Conservation (phyloP, 805 yeast genomes). For the Ogataea neopini region DNA sequence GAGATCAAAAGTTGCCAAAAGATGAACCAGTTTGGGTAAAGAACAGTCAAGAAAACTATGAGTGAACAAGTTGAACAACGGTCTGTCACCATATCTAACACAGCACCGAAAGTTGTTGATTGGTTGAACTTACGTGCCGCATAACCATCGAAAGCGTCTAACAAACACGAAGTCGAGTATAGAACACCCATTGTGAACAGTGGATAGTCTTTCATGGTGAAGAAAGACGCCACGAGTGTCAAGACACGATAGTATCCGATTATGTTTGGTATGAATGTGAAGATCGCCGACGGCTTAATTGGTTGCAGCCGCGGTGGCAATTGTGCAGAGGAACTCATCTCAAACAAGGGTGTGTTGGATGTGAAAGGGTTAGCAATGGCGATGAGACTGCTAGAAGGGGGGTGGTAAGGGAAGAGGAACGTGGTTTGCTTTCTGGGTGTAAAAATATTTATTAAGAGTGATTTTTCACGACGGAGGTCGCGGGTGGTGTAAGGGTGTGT, state of each 20-base stretch:
- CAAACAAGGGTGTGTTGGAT: background rate
- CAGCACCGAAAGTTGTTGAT: constrained; percentile 92
- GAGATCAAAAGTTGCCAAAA: constrained; percentile 84
- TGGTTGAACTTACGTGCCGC: constrained; percentile 91
- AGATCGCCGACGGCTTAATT: constrained; percentile 43
- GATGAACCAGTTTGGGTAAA: constrained; percentile 70
- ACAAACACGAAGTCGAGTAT: constrained; percentile 83
- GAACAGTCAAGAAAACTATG: constrained; percentile 78
- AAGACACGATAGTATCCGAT: constrained; percentile 87
- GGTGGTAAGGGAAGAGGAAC: background rate
- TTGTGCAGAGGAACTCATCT: constrained; percentile 1
- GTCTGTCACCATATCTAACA: constrained; percentile 98
- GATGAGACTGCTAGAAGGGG: background rate
- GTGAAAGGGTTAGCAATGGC: background rate
- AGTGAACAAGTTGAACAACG: constrained; percentile 95
- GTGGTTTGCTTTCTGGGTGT: too few species aligned
- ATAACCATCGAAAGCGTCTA: constrained; percentile 95
- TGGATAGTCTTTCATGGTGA: constrained; percentile 84
- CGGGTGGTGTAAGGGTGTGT: constrained; percentile 6
- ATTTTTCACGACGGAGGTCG: background rate
- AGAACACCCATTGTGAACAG: constrained; percentile 65
- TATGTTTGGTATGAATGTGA: constrained; percentile 83
- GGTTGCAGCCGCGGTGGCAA: constrained; percentile 8
- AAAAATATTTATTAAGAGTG: background rate
- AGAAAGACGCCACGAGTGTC: constrained; percentile 77